phyloP scores from a whole-genome alignment of 495 filamentous ascomycete species.

The Talaromyces liani region DNA sequence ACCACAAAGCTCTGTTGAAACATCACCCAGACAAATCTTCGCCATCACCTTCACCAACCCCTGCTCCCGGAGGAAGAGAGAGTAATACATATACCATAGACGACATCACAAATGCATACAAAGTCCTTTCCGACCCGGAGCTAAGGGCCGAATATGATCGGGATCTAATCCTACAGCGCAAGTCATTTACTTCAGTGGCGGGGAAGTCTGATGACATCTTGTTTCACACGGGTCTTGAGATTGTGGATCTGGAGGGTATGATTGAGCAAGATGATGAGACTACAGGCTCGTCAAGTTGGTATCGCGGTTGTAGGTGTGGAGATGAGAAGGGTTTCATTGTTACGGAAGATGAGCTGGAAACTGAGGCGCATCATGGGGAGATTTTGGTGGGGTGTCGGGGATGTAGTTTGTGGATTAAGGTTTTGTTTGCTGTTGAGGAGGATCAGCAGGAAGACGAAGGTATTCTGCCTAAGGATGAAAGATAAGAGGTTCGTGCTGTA shows the following conservation, averaged over 20 bases:
- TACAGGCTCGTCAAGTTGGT: constrained; percentile 42
- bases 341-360: constrained; percentile 63
- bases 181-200: constrained; percentile 10
- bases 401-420: constrained; percentile 75
- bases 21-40: constrained; percentile 82
- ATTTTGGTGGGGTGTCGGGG: constrained; percentile 69
- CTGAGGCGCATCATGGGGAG: constrained; percentile 55
- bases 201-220: constrained; percentile 18
- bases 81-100: constrained; percentile 66
- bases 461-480: too few relatives aligned
- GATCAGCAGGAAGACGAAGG: background rate
- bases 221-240: constrained; percentile 65
- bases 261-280: background rate
- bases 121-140: constrained; percentile 52
- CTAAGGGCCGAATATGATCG: constrained; percentile 62
- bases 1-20: constrained; percentile 66
- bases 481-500: too few relatives aligned
- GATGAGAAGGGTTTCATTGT: constrained; percentile 65
- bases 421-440: constrained; percentile 53
- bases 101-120: constrained; percentile 71
- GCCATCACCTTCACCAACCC: constrained; percentile 73
- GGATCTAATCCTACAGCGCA: constrained; percentile 32
- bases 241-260: constrained; percentile 78
- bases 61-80: constrained; percentile 63
- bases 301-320: constrained; percentile 70